phyloP scores from a whole-genome alignment of 106 monocot genomes.

The Apostasia ramifera region DNA sequence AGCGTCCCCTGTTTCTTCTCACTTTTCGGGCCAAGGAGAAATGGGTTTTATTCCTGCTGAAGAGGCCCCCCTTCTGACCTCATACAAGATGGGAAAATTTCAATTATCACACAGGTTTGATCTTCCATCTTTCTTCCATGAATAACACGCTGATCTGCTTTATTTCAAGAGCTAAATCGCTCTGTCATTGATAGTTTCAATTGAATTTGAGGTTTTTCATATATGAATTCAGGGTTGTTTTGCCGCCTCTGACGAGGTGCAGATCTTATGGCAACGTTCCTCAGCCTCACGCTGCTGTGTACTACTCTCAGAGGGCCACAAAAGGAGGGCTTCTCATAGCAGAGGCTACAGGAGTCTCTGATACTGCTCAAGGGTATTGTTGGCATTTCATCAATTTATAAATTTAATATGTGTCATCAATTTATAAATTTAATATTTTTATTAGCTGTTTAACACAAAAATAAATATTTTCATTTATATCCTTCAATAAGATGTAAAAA shows the following conservation, averaged over 20 bases:
- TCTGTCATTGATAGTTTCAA: too few species aligned
- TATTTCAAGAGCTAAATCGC: too few species aligned
- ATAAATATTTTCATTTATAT: too few species aligned
- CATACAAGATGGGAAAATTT: constrained; percentile 12
- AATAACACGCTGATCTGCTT: too few species aligned
- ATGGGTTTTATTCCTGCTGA: too few species aligned
- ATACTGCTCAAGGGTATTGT: constrained; percentile 18
- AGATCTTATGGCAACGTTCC: constrained; percentile 20
- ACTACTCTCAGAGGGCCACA: constrained; percentile 28
- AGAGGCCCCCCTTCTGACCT: not conserved
- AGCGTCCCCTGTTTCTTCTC: too few species aligned
- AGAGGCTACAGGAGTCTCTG: constrained; percentile 23
- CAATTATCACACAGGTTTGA: constrained; percentile 10
- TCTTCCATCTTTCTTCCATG: too few species aligned
- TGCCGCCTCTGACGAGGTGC: constrained; percentile 17
- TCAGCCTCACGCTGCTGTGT: constrained; percentile 20
- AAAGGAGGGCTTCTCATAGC: constrained; percentile 20
- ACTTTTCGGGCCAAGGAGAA: too few species aligned
- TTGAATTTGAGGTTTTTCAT: not conserved
- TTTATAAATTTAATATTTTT: too few species aligned
- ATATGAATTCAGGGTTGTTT: constrained; percentile 4
- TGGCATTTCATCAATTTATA: not conserved
- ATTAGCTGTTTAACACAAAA: too few species aligned
- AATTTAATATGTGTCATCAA: not conserved
- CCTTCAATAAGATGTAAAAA: too few species aligned